A percentile compares a stretch with the other conserved stretches of the same genome.
Evolutionary conservation across 2,329 filamentous ascomycete species (phyloP).

Genomic region (Penicillium thymicola): DNA sequence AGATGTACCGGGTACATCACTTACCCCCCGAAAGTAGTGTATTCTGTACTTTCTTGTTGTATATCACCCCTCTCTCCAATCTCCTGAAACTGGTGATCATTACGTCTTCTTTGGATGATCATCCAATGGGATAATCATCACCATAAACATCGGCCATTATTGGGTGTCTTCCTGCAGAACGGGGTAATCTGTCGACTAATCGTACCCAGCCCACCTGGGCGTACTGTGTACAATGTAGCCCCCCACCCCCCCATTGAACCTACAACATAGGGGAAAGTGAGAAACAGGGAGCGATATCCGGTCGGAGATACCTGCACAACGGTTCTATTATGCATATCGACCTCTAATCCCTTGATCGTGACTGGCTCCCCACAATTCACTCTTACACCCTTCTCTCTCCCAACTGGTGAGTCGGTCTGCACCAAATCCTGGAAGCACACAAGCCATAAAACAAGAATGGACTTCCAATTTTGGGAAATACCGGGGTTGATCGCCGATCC

Average conservation of each 20-base stretch:
- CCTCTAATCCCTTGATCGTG: constrained; percentile 2
- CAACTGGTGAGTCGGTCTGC: background rate
- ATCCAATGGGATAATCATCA: constrained; percentile 6
- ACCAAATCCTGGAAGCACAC: background rate
- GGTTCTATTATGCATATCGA: background rate
- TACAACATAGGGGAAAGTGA: background rate
- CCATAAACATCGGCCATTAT: background rate
- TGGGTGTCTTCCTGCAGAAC: constrained; percentile 1
- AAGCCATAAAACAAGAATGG: background rate
- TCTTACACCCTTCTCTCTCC: background rate
- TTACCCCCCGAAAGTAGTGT: constrained; percentile 1
- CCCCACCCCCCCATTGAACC: background rate
- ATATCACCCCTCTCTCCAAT: background rate
- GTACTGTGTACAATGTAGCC: background rate
- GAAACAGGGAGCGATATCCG: background rate
- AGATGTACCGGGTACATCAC: constrained; percentile 17
- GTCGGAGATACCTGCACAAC: background rate
- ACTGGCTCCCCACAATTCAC: constrained; percentile 2
- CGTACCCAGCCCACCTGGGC: too few relatives aligned
- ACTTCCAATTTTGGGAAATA: background rate
- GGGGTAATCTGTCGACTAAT: background rate
- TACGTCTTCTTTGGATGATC: constrained; percentile 1
- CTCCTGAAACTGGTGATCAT: constrained; percentile 11
- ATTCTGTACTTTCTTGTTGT: background rate
- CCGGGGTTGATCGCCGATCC: background rate